These are phyloP conservation scores for Trypanosoma melophagium DNA, from an alignment of 208 protist species.

Conservation along the genomic window DNA sequence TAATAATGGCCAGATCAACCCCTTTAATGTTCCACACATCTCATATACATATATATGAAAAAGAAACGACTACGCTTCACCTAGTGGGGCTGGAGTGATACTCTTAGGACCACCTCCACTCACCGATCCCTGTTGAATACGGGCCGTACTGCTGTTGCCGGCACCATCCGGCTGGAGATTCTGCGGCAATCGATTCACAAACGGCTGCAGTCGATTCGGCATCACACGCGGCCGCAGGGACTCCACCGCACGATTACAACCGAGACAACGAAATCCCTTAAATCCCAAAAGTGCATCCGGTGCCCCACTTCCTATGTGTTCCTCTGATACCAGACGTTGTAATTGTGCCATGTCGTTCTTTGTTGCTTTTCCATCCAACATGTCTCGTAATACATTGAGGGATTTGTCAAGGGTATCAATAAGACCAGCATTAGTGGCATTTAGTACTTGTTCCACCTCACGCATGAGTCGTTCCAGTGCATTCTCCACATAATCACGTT, in stretches of 20 bases:
- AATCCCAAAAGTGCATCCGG: constrained; percentile 84
- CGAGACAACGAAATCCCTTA: constrained; percentile 87
- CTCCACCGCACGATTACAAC: constrained; percentile 84
- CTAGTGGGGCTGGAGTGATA: neutral
- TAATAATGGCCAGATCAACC: no score
- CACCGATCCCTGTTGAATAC: constrained; percentile 42
- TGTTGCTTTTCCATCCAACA: constrained; percentile 88
- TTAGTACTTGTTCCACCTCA: constrained; percentile 91
- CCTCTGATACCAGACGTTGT: constrained; percentile 64
- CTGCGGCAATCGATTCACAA: constrained; percentile 79
- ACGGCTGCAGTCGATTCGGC: constrained; percentile 55
- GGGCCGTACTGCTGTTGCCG: constrained; percentile 29
- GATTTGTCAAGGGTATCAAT: constrained; percentile 91
- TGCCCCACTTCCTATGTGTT: constrained; percentile 32
- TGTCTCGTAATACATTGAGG: constrained; percentile 87
- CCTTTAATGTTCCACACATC: no score
- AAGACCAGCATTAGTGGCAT: constrained; percentile 87
- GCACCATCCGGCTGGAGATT: constrained; percentile 67
- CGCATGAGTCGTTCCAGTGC: constrained; percentile 89
- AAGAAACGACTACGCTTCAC: neutral
- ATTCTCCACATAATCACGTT: constrained; percentile 91
- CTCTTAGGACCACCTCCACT: neutral
- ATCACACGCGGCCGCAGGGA: constrained; percentile 69
- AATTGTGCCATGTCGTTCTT: constrained; percentile 82
- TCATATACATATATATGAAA: no score